A percentile compares a stretch with the other conserved stretches of the same genome.
These are phyloP conservation scores for Ceratobasidium sp. DNA, from an alignment of 1,284 basidiomycete genomes.

Conservation along the genomic window DNA sequence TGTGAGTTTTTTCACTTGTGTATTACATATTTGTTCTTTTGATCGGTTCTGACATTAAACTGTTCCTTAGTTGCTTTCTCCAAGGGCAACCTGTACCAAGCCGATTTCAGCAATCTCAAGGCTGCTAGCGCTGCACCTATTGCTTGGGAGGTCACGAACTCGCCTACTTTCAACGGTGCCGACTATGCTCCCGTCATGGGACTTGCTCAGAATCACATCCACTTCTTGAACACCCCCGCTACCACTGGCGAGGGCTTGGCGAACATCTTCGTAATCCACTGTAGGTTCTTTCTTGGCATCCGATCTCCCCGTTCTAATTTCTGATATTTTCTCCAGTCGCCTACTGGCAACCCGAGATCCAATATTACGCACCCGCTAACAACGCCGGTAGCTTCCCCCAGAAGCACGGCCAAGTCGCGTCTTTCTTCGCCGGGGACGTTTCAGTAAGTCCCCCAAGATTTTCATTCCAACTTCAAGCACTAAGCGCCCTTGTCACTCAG, in stretches of 20 bases:
- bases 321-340: slow-evolving; percentile 67
- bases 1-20: slow-evolving; percentile 63
- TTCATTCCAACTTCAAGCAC: not conserved
- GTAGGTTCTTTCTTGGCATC: slow-evolving; percentile 62
- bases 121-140: slow-evolving; percentile 69
- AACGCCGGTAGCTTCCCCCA: slow-evolving; percentile 76
- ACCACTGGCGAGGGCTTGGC: slow-evolving; percentile 72
- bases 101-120: slow-evolving; percentile 75
- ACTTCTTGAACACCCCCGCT: slow-evolving; percentile 81
- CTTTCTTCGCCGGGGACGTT: slow-evolving; percentile 75
- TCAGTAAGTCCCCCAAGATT: slow-evolving; percentile 54
- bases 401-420: slow-evolving; percentile 78
- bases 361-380: slow-evolving; percentile 67
- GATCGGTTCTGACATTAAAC: slow-evolving; percentile 6
- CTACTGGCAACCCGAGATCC: slow-evolving; percentile 82
- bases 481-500: slow-evolving; percentile 54
- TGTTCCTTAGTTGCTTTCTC: slow-evolving; percentile 70
- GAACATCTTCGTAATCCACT: slow-evolving; percentile 90
- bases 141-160: slow-evolving; percentile 72
- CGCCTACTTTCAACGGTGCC: slow-evolving; percentile 65
- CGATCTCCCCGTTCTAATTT: not conserved
- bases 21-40: slow-evolving; percentile 52
- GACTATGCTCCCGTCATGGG: slow-evolving; percentile 80
- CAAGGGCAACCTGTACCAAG: slow-evolving; percentile 69
- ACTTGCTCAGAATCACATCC: slow-evolving; percentile 82